These are phyloP conservation scores for Reutealis trisperma DNA, from an alignment of 345 rosid genomes.

Conservation along the genomic window DNA sequence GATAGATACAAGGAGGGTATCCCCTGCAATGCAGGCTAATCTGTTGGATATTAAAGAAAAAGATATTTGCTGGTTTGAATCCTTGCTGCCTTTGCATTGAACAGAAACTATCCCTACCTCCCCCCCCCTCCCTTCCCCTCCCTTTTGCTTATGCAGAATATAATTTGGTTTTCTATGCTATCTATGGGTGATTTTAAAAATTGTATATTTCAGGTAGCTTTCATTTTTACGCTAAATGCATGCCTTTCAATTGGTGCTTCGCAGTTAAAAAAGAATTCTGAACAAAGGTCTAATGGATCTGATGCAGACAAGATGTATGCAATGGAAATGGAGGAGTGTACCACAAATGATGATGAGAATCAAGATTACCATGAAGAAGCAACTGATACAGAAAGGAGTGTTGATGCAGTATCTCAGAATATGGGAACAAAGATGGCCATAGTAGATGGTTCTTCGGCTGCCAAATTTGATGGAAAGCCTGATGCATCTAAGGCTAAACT, in stretches of 20 bases:
- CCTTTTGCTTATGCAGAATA: background rate
- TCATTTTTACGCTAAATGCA: background rate
- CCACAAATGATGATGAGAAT: constrained; percentile 37
- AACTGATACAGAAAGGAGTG: constrained; percentile 44
- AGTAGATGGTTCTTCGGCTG: constrained; percentile 32
- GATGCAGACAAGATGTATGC: constrained; percentile 43
- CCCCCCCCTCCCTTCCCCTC: background rate
- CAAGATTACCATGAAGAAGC: constrained; percentile 37
- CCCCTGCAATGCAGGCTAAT: background rate
- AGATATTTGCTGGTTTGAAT: background rate
- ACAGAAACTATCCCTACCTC: background rate
- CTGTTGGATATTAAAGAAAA: background rate
- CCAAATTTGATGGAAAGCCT: constrained; percentile 45
- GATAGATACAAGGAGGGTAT: too few species aligned
- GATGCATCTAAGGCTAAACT: constrained; percentile 41
- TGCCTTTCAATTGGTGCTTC: constrained; percentile 22
- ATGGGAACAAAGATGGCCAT: constrained; percentile 38
- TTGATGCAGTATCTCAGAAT: constrained; percentile 54
- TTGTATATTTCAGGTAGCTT: background rate
- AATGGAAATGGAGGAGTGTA: constrained; percentile 40
- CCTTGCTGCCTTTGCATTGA: background rate
- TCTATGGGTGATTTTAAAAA: background rate
- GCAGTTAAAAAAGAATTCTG: constrained; percentile 67
- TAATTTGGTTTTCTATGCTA: background rate
- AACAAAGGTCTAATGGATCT: constrained; percentile 36